phyloP scores from a whole-genome alignment of 495 filamentous ascomycete species.

The Stereocaulon alpinum region DNA sequence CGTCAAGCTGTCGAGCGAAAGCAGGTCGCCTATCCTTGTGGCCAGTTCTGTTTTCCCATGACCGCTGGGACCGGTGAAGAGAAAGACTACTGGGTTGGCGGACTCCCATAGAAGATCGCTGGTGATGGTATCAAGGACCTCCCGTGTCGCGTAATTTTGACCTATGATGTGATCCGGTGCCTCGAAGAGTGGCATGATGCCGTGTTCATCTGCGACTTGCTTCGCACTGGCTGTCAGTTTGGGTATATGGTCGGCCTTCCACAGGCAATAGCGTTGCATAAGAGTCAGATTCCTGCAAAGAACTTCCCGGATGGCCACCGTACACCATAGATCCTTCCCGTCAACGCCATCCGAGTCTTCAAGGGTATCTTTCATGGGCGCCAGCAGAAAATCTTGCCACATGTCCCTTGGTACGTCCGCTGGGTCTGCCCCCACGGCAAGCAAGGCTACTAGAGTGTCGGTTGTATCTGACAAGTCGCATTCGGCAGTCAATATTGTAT shows the following conservation, averaged over 20 bases:
- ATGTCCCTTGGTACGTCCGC: constrained; percentile 17
- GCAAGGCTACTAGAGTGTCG: constrained; percentile 11
- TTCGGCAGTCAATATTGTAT: constrained; percentile 15
- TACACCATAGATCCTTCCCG: constrained; percentile 5
- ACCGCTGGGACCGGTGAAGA: constrained; percentile 40
- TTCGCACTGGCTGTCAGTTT: constrained; percentile 25
- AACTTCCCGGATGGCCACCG: constrained; percentile 8
- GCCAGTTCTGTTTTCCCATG: constrained; percentile 46
- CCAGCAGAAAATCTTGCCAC: constrained; percentile 17
- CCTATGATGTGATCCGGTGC: constrained; percentile 38
- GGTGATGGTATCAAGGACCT: constrained; percentile 28
- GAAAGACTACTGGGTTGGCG: constrained; percentile 29
- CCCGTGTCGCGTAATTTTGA: constrained; percentile 31
- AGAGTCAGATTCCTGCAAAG: constrained; percentile 33
- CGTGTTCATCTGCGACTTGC: constrained; percentile 28
- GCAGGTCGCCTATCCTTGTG: constrained; percentile 30
- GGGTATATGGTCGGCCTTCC: constrained; percentile 25
- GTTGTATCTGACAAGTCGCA: constrained; percentile 13
- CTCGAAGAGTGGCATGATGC: constrained; percentile 30
- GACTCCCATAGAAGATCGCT: constrained; percentile 19
- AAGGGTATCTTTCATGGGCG: neutral
- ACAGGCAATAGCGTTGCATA: constrained; percentile 37
- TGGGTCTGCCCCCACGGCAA: constrained; percentile 17
- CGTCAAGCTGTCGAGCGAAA: constrained; percentile 28
- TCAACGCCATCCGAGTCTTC: too few species aligned